Evolutionary conservation across 106 monocot genomes (phyloP).

Genomic region (Acorus calamus): DNA sequence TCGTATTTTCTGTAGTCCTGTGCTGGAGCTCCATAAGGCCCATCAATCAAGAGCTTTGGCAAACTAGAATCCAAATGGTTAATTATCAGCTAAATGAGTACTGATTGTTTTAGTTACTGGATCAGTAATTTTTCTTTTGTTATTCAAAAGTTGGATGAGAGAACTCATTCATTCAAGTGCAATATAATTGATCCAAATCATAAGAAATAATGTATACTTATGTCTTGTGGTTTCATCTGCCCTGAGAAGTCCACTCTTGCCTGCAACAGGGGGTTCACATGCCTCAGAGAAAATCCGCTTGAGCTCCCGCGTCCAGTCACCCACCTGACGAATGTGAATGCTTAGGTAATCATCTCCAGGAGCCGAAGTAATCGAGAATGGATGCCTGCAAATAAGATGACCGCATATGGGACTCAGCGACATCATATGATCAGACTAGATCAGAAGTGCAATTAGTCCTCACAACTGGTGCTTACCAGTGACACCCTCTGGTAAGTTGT

Average conservation of each 20-base stretch:
- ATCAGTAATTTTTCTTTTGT: too few species aligned
- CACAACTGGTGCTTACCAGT: too few species aligned
- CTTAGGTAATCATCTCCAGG: slow-evolving; percentile 63
- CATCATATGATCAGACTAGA: background rate
- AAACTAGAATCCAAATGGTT: slow-evolving; percentile 33
- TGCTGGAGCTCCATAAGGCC: slow-evolving; percentile 82
- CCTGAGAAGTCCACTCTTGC: slow-evolving; percentile 63
- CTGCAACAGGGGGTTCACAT: slow-evolving; percentile 44
- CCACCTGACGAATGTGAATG: slow-evolving; percentile 54
- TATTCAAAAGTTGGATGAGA: too few species aligned
- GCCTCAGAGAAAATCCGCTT: slow-evolving; percentile 52
- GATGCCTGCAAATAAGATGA: slow-evolving; percentile 34
- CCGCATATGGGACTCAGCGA: background rate
- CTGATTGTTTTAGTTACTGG: too few species aligned
- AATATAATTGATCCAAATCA: too few species aligned
- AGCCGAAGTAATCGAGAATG: slow-evolving; percentile 74
- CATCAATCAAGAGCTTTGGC: slow-evolving; percentile 87
- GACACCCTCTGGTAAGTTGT: too few species aligned
- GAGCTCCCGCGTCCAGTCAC: slow-evolving; percentile 69
- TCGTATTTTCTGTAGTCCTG: slow-evolving; percentile 92
- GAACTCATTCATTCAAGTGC: too few species aligned
- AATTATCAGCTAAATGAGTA: too few species aligned
- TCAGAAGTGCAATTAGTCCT: too few species aligned
- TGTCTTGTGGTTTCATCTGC: slow-evolving; percentile 60
- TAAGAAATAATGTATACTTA: slow-evolving; percentile 10